Evolutionary conservation across 2,329 filamentous ascomycete species (phyloP).

Genomic region (Cordyceps tenuipes): DNA sequence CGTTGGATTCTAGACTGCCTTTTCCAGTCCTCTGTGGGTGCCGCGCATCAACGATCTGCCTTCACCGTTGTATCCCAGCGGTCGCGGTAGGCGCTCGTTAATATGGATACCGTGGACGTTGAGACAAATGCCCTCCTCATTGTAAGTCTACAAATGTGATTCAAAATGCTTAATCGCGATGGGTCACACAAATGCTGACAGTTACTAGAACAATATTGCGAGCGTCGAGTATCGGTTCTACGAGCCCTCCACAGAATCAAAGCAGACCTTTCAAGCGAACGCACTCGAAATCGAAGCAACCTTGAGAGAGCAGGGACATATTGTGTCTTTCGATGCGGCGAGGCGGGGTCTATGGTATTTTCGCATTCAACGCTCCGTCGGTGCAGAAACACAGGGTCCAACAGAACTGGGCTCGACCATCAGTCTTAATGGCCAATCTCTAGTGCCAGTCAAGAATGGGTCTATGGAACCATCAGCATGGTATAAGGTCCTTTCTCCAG

Average conservation of each 20-base stretch:
- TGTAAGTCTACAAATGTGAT: constrained; percentile 32
- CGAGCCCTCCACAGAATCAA: constrained; percentile 37
- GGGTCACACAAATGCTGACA: constrained; percentile 13
- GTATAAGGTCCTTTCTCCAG: constrained; percentile 3
- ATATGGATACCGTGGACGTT: constrained; percentile 56
- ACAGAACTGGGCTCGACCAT: constrained; percentile 1
- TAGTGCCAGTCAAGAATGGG: background rate
- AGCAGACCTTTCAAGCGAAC: constrained; percentile 35
- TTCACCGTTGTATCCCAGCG: background rate
- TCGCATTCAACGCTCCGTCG: constrained; percentile 36
- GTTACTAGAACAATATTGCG: constrained; percentile 46
- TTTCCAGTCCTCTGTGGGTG: background rate
- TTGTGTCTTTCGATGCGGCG: constrained; percentile 44
- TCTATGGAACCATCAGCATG: constrained; percentile 3
- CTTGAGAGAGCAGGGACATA: constrained; percentile 43
- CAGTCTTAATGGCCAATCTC: background rate
- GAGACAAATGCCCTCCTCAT: constrained; percentile 53
- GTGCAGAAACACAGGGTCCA: constrained; percentile 17
- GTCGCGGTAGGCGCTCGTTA: constrained; percentile 17
- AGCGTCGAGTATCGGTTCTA: constrained; percentile 48
- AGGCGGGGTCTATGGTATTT: constrained; percentile 49
- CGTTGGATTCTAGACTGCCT: background rate
- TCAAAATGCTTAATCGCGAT: background rate
- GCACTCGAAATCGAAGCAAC: constrained; percentile 43
- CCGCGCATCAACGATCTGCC: background rate